Evolutionary conservation across 208 protist species (phyloP), one percentile per base, ranked within the genome.

Genomic region (Acanthamoeba lenticulata): DNA sequence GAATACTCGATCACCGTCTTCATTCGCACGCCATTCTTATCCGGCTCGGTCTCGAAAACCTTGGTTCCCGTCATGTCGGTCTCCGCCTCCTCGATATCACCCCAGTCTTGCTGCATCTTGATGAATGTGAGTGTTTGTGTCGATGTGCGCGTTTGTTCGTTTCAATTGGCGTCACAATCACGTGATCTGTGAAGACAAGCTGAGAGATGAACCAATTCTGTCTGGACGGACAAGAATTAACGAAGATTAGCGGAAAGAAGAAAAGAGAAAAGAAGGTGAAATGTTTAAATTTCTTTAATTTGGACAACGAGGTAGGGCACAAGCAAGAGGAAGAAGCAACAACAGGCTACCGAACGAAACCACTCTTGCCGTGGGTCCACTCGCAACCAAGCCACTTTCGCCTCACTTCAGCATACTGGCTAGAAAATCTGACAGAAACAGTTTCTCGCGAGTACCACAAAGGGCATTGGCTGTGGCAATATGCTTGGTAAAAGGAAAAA

Each of bases 1-100:
- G 47, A 65, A 74, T 85, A 92, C 29, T 81, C 92, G 27, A 90
- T 89, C 49, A 95, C 89, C 6, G 79, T 92, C 90, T 90, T 95
- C 3, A 95, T 85, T 65, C 49, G 27, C 27, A 90, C 83, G 17
- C 83, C 83, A 42, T 90, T 62, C 36, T 90, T 47, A 67, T 90
- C 83, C 5, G 83, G 83, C 34, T 90, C 29, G 3, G 83, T 69
- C 49, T 90, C 83, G 32, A 90, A 69, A 3, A 90, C 83, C 83
- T 90, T 90, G 49, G 83, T 90, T 36, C 83, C 83, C 17, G 83
- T 90, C 83, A 90, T 90, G 55, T 90, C 83, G 45, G 49, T 90
- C 83, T 90, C 83, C 83, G 45, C 83, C 83, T 90, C 83, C 83
- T 90, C 83, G 55, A 90, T 90, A 44, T 90, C 83, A 44, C 83